Evolutionary conservation across 805 yeast species (phyloP).

Genomic region (Schwanniomyces yamadae): DNA sequence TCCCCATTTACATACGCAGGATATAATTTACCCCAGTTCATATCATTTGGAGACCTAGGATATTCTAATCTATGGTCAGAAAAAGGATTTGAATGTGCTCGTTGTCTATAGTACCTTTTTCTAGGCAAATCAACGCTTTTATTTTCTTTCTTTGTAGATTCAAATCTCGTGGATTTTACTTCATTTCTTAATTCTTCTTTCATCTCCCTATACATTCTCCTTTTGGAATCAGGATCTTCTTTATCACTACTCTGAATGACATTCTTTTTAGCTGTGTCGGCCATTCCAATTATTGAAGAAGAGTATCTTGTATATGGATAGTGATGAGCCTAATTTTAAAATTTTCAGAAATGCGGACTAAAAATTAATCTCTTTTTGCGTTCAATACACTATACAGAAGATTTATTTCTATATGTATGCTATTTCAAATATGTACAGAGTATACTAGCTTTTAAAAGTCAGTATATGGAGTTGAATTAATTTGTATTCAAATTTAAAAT

Average conservation of each 20-base stretch:
- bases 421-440: conserved; percentile 2
- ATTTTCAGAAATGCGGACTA: conserved; percentile 3
- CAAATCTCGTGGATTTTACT: conserved; percentile 47
- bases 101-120: conserved; percentile 86
- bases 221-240: conserved; percentile 35
- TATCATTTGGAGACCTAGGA: conserved; percentile 73
- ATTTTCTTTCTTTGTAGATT: conserved; percentile 22
- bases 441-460: too few species aligned
- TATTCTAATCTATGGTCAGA: conserved; percentile 92
- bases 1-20: conserved; percentile 55
- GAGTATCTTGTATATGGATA: too few species aligned
- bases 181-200: conserved; percentile 45
- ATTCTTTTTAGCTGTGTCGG: conserved; percentile 15
- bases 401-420: conserved; percentile 1
- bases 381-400: too few species aligned
- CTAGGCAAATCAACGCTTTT: conserved; percentile 60
- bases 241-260: conserved; percentile 19
- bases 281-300: too few species aligned
- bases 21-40: conserved; percentile 84
- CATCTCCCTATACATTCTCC: conserved; percentile 50
- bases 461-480: too few species aligned
- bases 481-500: too few species aligned
- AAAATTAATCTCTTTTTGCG: too few species aligned
- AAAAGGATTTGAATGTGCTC: conserved; percentile 98
- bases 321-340: too few species aligned